These are phyloP conservation scores for Dioscorea alata DNA, from an alignment of 106 monocot species.

Conservation along the genomic window DNA sequence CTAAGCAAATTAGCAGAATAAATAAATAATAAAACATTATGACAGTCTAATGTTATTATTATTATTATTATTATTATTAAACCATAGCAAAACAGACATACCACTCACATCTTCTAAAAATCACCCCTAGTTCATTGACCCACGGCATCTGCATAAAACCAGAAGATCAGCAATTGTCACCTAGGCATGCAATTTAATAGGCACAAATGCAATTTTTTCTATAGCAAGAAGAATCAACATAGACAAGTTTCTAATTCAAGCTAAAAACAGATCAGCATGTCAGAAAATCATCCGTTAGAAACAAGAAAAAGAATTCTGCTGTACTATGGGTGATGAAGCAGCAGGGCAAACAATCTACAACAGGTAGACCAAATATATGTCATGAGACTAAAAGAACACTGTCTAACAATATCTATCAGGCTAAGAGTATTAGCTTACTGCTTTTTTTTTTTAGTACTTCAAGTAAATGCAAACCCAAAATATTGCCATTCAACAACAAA, in stretches of 20 bases:
- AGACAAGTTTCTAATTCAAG: not conserved
- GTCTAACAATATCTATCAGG: no score
- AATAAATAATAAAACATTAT: not conserved
- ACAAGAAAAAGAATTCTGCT: not conserved
- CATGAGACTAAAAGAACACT: no score
- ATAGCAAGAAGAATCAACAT: not conserved
- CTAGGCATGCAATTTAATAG: not conserved
- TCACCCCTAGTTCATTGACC: slow-evolving; percentile 12
- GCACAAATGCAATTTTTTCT: not conserved
- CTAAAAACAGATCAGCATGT: not conserved
- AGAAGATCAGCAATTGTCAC: not conserved
- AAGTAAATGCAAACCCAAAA: no score
- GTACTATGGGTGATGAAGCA: not conserved
- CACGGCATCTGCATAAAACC: slow-evolving; percentile 38
- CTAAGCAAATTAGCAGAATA: not conserved
- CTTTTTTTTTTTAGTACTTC: no score
- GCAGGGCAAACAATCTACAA: no score
- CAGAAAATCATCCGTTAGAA: not conserved
- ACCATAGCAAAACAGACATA: not conserved
- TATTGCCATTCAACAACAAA: no score
- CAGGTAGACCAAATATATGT: no score
- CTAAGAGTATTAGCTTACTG: no score
- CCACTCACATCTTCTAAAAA: not conserved
- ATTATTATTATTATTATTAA: not conserved
- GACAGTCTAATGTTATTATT: no score